Evolutionary conservation across 108 stramenopile genomes (phyloP).

Genomic region (Parietichytrium sp.): DNA sequence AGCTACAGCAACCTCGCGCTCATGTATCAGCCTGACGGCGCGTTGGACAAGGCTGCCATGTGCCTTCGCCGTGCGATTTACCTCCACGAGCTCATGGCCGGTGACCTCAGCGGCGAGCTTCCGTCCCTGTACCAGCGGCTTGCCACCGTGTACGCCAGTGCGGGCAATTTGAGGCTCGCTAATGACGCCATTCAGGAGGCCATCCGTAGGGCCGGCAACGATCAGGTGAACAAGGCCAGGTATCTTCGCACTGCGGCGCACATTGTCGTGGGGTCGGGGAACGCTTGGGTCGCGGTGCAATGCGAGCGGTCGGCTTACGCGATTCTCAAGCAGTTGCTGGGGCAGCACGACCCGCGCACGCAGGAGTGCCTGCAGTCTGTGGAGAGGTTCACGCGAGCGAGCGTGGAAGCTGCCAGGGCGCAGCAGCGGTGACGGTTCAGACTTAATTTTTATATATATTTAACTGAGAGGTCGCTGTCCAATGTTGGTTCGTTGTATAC

Average conservation of each 20-base stretch:
- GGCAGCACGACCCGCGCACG: neutral
- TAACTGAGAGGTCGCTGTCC: too few relatives aligned
- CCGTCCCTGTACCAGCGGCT: slow-evolving; percentile 73
- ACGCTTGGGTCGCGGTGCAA: neutral
- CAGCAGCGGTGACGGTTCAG: too few relatives aligned
- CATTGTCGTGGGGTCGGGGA: neutral
- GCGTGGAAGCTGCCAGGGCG: neutral
- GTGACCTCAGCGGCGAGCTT: slow-evolving; percentile 72
- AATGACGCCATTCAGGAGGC: neutral
- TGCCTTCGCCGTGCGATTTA: slow-evolving; percentile 80
- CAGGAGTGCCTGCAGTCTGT: neutral
- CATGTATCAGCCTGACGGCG: slow-evolving; percentile 57
- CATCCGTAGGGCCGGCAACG: neutral
- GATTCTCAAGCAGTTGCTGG: neutral
- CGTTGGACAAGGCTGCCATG: slow-evolving; percentile 60
- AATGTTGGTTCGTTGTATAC: too few relatives aligned
- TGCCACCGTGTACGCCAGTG: slow-evolving; percentile 73
- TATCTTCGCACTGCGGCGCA: neutral
- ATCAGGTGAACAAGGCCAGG: neutral
- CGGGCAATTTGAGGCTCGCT: neutral
- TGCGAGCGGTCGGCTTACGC: slow-evolving; percentile 34
- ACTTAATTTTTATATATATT: too few relatives aligned
- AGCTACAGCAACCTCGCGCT: slow-evolving; percentile 67
- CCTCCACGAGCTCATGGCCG: slow-evolving; percentile 78
- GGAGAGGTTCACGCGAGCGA: neutral